Percentiles rank a stretch among this genome's conserved stretches.
Evolutionary conservation across 345 rosid species (phyloP).

Genomic region (Mercurialis annua): DNA sequence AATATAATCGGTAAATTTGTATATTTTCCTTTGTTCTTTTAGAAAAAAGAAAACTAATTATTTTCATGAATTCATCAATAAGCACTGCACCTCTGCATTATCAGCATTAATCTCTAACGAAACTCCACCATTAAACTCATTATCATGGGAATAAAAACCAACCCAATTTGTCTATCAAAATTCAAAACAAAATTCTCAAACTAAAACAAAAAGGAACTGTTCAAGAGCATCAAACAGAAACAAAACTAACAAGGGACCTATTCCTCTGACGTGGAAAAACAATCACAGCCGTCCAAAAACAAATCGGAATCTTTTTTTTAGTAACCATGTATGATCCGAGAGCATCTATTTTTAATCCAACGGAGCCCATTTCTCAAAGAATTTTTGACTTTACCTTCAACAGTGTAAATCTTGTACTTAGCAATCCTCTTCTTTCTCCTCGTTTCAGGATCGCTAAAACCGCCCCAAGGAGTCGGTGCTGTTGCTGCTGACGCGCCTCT

Average conservation of each 20-base stretch:
- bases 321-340: slow-evolving; percentile 41
- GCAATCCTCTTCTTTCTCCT: slow-evolving; percentile 62
- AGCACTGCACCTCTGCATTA: not conserved
- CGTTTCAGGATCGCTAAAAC: slow-evolving; percentile 44
- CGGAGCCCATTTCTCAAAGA: slow-evolving; percentile 49
- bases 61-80: not conserved
- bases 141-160: not conserved
- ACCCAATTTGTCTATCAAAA: not conserved
- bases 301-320: slow-evolving; percentile 8
- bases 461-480: slow-evolving; percentile 36
- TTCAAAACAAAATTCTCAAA: not conserved
- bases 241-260: not conserved
- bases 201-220: not conserved
- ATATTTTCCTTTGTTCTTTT: not conserved
- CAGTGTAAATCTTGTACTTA: slow-evolving; percentile 53
- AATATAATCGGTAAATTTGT: too few relatives aligned
- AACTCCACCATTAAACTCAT: slow-evolving; percentile 1
- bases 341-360: slow-evolving; percentile 66
- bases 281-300: slow-evolving; percentile 1
- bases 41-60: not conserved
- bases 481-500: slow-evolving; percentile 8
- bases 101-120: slow-evolving; percentile 6
- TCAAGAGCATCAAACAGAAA: not conserved
- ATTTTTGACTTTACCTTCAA: slow-evolving; percentile 60
- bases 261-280: slow-evolving; percentile 21